Percentiles rank a stretch among this genome's conserved stretches.
Evolutionary conservation across 306 rosid species (phyloP).

Genomic region (Parietaria judaica): DNA sequence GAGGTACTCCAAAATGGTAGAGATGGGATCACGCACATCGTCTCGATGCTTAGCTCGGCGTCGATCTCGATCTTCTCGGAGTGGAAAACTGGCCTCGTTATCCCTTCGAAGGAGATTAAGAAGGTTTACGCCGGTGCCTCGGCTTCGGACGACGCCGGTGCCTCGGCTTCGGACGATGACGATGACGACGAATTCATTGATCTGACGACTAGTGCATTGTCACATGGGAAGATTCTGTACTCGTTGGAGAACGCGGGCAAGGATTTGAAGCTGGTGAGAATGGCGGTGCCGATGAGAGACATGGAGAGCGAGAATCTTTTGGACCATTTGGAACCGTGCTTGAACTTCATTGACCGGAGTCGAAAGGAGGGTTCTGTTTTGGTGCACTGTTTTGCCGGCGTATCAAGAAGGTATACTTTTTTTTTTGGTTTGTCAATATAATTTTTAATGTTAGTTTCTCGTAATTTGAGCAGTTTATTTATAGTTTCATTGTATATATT

Average conservation of each 20-base stretch:
- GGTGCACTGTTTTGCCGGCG: conserved; percentile 97
- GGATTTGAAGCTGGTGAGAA: conserved; percentile 67
- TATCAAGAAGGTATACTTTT: conserved; percentile 69
- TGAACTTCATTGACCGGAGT: conserved; percentile 65
- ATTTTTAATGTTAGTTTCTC: background rate
- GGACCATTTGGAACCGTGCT: conserved; percentile 75
- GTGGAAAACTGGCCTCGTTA: conserved; percentile 44
- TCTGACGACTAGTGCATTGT: conserved; percentile 34
- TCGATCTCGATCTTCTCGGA: conserved; percentile 75
- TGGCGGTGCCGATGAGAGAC: conserved; percentile 85
- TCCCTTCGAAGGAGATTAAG: conserved; percentile 57
- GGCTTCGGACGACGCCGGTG: conserved; percentile 9
- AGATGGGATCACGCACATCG: conserved; percentile 49
- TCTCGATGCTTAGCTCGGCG: conserved; percentile 77
- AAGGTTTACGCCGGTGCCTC: conserved; percentile 44
- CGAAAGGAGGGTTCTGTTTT: conserved; percentile 77
- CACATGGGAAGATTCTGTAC: conserved; percentile 53
- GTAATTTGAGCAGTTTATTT: background rate
- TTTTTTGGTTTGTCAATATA: background rate
- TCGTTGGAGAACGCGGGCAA: conserved; percentile 70
- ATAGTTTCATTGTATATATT: conserved; percentile 25
- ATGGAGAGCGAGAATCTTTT: conserved; percentile 67
- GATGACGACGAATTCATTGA: conserved; percentile 25
- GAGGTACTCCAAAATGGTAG: conserved; percentile 51
- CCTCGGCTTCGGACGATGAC: conserved; percentile 12